A percentile compares a stretch with the other conserved stretches of the same genome.
These are phyloP conservation scores for Cardamine chenopodiifolia DNA, from an alignment of 345 rosid genomes.

Conservation along the genomic window DNA sequence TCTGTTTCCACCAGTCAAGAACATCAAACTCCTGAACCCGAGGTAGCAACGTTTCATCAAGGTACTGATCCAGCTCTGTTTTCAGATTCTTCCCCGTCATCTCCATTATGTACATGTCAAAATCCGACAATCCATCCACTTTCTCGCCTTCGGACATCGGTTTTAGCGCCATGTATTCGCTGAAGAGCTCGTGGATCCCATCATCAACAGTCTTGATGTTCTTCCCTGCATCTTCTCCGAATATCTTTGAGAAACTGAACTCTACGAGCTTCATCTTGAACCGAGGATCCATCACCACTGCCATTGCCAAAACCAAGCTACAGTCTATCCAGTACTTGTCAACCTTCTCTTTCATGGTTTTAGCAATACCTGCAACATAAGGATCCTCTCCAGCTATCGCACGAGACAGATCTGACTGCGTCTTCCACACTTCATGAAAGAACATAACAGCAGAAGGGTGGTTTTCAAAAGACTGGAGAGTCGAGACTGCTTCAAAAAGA, in stretches of 20 bases:
- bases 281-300: constrained; percentile 97
- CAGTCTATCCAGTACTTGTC: constrained; percentile 77
- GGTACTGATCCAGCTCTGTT: constrained; percentile 85
- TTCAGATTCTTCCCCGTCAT: constrained; percentile 68
- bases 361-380: constrained; percentile 50
- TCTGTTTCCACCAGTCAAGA: constrained; percentile 89
- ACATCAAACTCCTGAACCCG: constrained; percentile 79
- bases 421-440: constrained; percentile 91
- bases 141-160: constrained; percentile 65
- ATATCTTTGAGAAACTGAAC: constrained; percentile 86
- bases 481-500: constrained; percentile 67
- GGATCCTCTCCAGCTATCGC: constrained; percentile 62
- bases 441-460: constrained; percentile 64
- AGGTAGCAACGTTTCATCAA: constrained; percentile 80
- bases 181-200: constrained; percentile 81
- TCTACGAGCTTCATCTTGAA: constrained; percentile 96
- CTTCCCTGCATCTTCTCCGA: constrained; percentile 68
- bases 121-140: constrained; percentile 48
- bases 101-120: constrained; percentile 75
- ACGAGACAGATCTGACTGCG: constrained; percentile 71
- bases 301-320: constrained; percentile 80
- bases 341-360: constrained; percentile 67
- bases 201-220: constrained; percentile 75
- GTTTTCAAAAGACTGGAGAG: constrained; percentile 50
- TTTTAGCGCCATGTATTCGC: constrained; percentile 67